Conservation (phyloP, 2,329 filamentous ascomycete genomes). For the Epichloe typhina region DNA sequence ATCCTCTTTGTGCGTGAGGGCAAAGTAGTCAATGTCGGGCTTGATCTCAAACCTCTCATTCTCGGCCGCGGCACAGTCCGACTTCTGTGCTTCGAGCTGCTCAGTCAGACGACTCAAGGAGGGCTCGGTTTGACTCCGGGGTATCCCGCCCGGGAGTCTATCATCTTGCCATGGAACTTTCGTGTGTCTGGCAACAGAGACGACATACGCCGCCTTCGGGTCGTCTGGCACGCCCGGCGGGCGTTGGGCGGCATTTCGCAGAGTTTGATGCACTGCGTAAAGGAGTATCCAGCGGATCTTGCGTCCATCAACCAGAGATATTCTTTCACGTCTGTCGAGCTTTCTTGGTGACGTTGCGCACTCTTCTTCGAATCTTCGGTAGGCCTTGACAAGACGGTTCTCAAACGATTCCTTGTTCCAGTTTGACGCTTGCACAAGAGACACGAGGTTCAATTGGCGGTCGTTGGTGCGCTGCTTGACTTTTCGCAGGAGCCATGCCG, state of each 20-base stretch:
- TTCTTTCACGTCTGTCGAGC: slow-evolving; percentile 41
- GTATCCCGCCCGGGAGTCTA: slow-evolving; percentile 13
- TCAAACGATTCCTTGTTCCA: slow-evolving; percentile 23
- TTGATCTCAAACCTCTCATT: slow-evolving; percentile 29
- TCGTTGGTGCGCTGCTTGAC: slow-evolving; percentile 34
- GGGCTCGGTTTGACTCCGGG: slow-evolving; percentile 17
- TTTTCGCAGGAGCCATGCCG: slow-evolving; percentile 28
- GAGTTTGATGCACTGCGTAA: slow-evolving; percentile 60
- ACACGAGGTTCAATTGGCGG: slow-evolving; percentile 36
- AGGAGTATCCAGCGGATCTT: slow-evolving; percentile 70
- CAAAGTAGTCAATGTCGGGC: slow-evolving; percentile 44
- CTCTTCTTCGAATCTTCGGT: slow-evolving; percentile 56
- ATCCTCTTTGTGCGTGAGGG: slow-evolving; percentile 24
- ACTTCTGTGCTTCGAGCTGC: slow-evolving; percentile 6
- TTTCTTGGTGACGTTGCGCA: slow-evolving; percentile 35
- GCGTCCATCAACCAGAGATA: slow-evolving; percentile 48
- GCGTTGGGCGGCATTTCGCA: slow-evolving; percentile 48
- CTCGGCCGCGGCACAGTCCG: not conserved
- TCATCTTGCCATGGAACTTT: slow-evolving; percentile 34
- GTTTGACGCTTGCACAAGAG: slow-evolving; percentile 39
- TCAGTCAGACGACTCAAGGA: slow-evolving; percentile 7
- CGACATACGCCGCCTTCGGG: slow-evolving; percentile 42
- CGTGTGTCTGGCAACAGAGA: slow-evolving; percentile 29
- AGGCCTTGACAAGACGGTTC: slow-evolving; percentile 53
- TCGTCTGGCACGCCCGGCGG: slow-evolving; percentile 49